Evolutionary conservation across 345 rosid genomes (phyloP).

Genomic region (Brassica napus): DNA sequence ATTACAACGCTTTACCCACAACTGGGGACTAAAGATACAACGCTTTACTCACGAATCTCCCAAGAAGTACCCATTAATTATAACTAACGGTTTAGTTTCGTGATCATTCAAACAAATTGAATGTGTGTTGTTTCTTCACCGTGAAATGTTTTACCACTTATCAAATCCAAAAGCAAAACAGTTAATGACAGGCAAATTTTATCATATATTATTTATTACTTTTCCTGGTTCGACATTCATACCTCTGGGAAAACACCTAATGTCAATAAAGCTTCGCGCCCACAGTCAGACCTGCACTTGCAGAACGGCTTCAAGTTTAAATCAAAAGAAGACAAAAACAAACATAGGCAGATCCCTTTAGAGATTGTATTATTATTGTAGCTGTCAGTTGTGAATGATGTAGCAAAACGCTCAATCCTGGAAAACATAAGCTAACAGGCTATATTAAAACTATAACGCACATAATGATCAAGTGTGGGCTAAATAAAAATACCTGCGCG

Average conservation of each 20-base stretch:
- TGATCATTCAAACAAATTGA: background rate
- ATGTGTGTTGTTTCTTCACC: background rate
- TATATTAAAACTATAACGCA: constrained; percentile 16
- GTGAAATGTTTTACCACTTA: constrained; percentile 2
- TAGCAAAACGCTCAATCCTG: constrained; percentile 83
- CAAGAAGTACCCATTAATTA: background rate
- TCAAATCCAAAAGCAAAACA: constrained; percentile 16
- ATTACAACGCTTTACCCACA: background rate
- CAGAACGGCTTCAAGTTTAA: constrained; percentile 24
- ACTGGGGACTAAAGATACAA: constrained; percentile 5
- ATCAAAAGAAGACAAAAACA: constrained; percentile 20
- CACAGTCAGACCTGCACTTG: constrained; percentile 83
- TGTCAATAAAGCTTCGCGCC: constrained; percentile 85
- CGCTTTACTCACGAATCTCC: constrained; percentile 9
- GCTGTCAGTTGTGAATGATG: constrained; percentile 75
- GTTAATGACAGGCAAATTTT: constrained; percentile 10
- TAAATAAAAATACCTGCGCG: constrained; percentile 59
- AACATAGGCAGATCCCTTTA: constrained; percentile 50
- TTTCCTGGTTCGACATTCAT: constrained; percentile 26
- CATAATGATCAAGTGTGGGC: constrained; percentile 8
- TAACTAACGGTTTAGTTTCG: constrained; percentile 6
- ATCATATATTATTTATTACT: background rate
- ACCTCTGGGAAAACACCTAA: constrained; percentile 91
- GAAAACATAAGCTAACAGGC: constrained; percentile 34
- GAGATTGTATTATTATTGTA: constrained; percentile 57